These are phyloP conservation scores for Huntiella savannae DNA, from an alignment of 2,329 filamentous ascomycete genomes.

Conservation along the genomic window DNA sequence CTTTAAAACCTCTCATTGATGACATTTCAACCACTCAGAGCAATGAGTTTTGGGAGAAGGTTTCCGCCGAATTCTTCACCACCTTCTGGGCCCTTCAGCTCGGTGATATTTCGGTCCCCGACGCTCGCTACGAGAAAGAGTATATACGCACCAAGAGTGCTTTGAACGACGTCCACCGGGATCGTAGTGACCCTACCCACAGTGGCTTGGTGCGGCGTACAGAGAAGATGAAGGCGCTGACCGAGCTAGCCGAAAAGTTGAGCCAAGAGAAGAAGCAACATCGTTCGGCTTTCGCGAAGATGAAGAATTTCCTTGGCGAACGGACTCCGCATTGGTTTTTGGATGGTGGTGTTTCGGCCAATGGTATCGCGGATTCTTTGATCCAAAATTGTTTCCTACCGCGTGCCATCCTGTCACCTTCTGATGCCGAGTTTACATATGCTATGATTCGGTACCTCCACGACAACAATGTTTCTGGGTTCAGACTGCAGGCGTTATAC, in stretches of 20 bases:
- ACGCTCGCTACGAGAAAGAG: conserved; percentile 60
- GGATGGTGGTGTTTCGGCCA: conserved; percentile 25
- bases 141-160: conserved; percentile 48
- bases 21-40: conserved; percentile 44
- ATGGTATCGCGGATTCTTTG: conserved; percentile 54
- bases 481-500: conserved; percentile 68
- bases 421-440: conserved; percentile 79
- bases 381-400: conserved; percentile 89
- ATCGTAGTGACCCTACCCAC: conserved; percentile 54
- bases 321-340: conserved; percentile 68
- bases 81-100: conserved; percentile 85
- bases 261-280: conserved; percentile 12
- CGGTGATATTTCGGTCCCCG: conserved; percentile 60
- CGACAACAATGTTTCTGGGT: conserved; percentile 63
- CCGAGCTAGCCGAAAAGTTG: conserved; percentile 28
- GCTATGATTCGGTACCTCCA: conserved; percentile 77
- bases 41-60: conserved; percentile 43
- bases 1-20: conserved; percentile 52
- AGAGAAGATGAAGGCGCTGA: conserved; percentile 48
- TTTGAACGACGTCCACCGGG: conserved; percentile 45
- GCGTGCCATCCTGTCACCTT: conserved; percentile 61
- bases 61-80: conserved; percentile 67
- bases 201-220: conserved; percentile 47
- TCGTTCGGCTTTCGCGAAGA: conserved; percentile 8
- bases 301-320: conserved; percentile 46